Evolutionary conservation across 192 early-diverging fungal genomes (phyloP).

Genomic region (Backusella circina): DNA sequence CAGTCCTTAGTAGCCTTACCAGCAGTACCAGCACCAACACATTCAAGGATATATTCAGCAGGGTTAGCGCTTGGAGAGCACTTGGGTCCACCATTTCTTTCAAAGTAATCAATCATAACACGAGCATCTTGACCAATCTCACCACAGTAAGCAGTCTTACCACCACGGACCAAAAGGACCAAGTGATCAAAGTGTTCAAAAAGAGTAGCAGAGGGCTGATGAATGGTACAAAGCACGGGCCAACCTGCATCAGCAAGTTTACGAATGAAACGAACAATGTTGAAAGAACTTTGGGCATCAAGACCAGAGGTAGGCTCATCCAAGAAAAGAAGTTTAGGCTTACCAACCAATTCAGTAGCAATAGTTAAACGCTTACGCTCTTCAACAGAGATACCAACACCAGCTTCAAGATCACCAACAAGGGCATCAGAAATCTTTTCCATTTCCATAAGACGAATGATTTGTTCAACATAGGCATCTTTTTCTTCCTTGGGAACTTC

Average conservation of each 20-base stretch:
- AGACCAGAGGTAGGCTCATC: conserved; percentile 90
- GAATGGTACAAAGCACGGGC: conserved; percentile 79
- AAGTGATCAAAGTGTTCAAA: conserved; percentile 88
- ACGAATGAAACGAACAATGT: conserved; percentile 73
- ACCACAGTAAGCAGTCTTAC: conserved; percentile 78
- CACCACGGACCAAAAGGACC: conserved; percentile 73
- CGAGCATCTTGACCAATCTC: conserved; percentile 67
- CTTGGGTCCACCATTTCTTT: conserved; percentile 63
- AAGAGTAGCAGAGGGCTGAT: conserved; percentile 80
- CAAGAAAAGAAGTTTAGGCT: conserved; percentile 79
- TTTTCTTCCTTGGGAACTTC: conserved; percentile 62
- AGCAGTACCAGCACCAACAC: conserved; percentile 66
- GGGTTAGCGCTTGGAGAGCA: conserved; percentile 71
- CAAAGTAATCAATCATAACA: conserved; percentile 70
- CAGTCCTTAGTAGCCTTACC: conserved; percentile 54
- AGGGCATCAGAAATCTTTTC: conserved; percentile 68
- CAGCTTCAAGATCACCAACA: conserved; percentile 67
- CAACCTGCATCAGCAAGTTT: conserved; percentile 60
- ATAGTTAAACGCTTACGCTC: conserved; percentile 88
- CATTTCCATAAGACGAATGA: conserved; percentile 74
- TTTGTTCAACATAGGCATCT: conserved; percentile 69
- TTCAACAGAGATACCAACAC: conserved; percentile 80
- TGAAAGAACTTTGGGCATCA: conserved; percentile 76
- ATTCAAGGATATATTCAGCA: conserved; percentile 86
- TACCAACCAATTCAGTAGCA: conserved; percentile 78